Base-by-base conservation (phyloP, 2,329 filamentous ascomycete genomes). In the Clonostachys rosea region DNA sequence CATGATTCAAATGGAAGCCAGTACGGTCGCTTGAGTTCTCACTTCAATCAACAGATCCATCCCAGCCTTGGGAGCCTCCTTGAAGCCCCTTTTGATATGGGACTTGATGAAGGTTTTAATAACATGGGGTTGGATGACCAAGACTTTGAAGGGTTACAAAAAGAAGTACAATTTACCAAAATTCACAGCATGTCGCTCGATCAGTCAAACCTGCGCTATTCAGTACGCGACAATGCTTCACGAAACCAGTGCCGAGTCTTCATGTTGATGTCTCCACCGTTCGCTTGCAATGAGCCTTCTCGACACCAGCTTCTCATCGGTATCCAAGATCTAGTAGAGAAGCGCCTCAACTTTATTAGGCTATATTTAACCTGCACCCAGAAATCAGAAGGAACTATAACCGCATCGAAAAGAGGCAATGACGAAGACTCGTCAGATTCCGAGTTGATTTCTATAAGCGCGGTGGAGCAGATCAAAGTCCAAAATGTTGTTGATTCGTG, bases 401-500 rank as follows among this genome's bases (percentile, higher is more conserved):
- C 24, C 2, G 24, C 24, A 46, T 51, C 13, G 9, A 59, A 56
- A 20, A 44, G 44, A 20, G 54, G 52, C 5, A n/a, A n/a, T 39
- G 36, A 4, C 36, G 17, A n/a, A 39, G 17, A 39, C 36, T n/a
- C 14, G 36, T 8, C 36, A 39, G 36, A 39, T 39, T 52, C 50
- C 33, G 59, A 63, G 42, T 51, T 51, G 13, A 39, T 40, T 14
- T 42, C 51, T 5, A 52, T 54, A 11, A 50, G 52, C 7, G 49
- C 56, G 14, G 53, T 47, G 30, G 73, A 80, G 44, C 67, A 77
- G 34, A 73, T 78, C 45, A 78, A 83, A 56, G 82, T 81, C 9
- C 76, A 86, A 47, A 83, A 82, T 51, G 81, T 91, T 14, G 76
- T 84, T 24, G 87, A 91, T 65, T 87, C 85, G 7, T 89, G 85